Base-by-base conservation (phyloP, 441 rosid genomes). In the Flueggea neowawraea region DNA sequence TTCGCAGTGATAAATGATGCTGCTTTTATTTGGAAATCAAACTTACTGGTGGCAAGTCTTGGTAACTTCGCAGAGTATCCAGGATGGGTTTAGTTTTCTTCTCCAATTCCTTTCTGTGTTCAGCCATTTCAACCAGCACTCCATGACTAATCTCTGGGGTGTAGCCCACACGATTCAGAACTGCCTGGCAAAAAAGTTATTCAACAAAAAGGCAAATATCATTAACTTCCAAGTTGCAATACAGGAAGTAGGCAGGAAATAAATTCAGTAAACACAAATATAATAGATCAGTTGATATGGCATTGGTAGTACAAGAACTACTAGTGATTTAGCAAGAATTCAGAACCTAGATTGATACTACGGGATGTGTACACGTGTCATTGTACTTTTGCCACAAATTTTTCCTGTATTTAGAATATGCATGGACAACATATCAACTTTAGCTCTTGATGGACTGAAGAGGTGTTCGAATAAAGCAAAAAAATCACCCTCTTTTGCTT, bases 21-120 rank as follows among this genome's bases (percentile, higher is more conserved):
- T 32, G 28, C 1, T 41, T 58, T 17, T 56, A 36, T 16, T 50
- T 36, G 41, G 41, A 57, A 31, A 12, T 36, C 7, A 36, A 49
- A 58, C 58, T 74, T 86, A 94, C 97, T 73, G 97, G 97, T 22
- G 96, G 97, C 67, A 94, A 78, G 75, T 94, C 99, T 70, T 94
- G 96, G 82, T 94, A 94, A 81, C 96, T 91, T 75, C 96, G 83
- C 69, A 91, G 68, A 54, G 96, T 89, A 72, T 91, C 97, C 51
- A 86, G 68, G 54, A 95, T 89, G 31, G 96, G 99, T 63, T 89
- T 89, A 4, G 99, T 95, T 83, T 83, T 86, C 82, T 82, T 95
- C 75, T 89, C 96, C 70, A 95, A 57, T 47, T 95, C 97, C 71
- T 87, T 89, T 53, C 85, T 74, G 73, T 95, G 95, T 72, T 89